phyloP scores from a whole-genome alignment of 768 basidiomycete genomes.

The Fomitopsis serialis region DNA sequence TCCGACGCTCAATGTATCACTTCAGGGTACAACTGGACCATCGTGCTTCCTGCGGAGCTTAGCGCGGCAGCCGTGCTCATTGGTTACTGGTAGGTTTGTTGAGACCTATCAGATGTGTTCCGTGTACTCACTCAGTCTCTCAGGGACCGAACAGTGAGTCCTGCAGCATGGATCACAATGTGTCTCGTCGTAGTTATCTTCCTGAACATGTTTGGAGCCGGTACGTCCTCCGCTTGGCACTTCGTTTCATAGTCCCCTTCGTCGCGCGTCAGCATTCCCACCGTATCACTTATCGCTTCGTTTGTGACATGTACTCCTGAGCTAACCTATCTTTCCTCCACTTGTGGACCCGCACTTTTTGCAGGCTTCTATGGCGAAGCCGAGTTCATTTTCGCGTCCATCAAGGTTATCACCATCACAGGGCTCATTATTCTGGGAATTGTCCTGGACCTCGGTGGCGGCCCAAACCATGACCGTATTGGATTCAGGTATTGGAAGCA shows the following conservation, averaged over 20 bases:
- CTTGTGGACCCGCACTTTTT: too few species aligned
- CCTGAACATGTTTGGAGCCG: conserved; percentile 40
- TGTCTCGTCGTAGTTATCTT: conserved; percentile 44
- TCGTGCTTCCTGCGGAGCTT: conserved; percentile 38
- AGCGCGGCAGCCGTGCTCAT: conserved; percentile 48
- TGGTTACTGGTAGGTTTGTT: conserved; percentile 35
- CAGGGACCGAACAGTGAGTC: conserved; percentile 25
- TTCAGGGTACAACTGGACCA: conserved; percentile 31
- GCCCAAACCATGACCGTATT: conserved; percentile 45
- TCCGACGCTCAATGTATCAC: neutral
- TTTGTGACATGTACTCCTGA: too few species aligned
- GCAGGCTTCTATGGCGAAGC: conserved; percentile 39
- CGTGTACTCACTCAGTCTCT: neutral
- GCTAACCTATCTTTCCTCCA: too few species aligned
- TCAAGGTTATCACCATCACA: conserved; percentile 46
- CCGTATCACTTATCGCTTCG: neutral
- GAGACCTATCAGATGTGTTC: neutral
- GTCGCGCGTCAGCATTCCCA: neutral
- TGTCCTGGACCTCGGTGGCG: conserved; percentile 54
- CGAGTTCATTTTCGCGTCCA: conserved; percentile 48
- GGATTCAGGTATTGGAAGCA: conserved; percentile 46
- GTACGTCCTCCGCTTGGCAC: conserved; percentile 14
- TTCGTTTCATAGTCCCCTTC: neutral
- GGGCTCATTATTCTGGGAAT: conserved; percentile 44
- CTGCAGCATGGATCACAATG: conserved; percentile 48